phyloP scores from a whole-genome alignment of 805 yeast species.

The Nakazawaea ernobii region DNA sequence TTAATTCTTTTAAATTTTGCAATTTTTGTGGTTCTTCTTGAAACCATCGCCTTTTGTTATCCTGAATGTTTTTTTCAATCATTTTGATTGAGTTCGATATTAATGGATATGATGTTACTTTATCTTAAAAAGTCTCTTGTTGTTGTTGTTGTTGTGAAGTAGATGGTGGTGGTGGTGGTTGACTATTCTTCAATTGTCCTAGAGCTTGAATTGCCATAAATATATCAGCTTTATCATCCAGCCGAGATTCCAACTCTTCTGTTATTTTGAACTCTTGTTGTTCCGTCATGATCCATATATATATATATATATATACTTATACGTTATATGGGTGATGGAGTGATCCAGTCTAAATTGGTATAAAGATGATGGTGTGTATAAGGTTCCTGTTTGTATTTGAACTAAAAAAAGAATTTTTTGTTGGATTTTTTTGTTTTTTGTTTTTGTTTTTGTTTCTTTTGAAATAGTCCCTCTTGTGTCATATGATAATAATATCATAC shows the following conservation, averaged over 20 bases:
- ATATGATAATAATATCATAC: background rate
- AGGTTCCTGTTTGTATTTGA: too few relatives aligned
- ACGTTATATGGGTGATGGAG: background rate
- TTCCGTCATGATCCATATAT: background rate
- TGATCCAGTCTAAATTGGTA: background rate
- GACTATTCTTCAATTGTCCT: slow-evolving; percentile 19
- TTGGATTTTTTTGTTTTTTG: slow-evolving; percentile 1
- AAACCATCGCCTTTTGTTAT: slow-evolving; percentile 16
- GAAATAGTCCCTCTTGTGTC: background rate
- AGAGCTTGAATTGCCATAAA: slow-evolving; percentile 26
- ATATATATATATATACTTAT: too few relatives aligned
- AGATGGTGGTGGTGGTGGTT: background rate
- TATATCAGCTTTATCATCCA: slow-evolving; percentile 10
- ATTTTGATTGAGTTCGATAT: slow-evolving; percentile 30
- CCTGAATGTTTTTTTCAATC: slow-evolving; percentile 27
- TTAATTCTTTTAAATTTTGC: slow-evolving; percentile 28
- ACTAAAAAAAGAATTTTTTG: background rate
- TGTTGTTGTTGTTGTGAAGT: slow-evolving; percentile 2
- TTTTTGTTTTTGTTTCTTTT: background rate
- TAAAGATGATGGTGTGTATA: too few relatives aligned
- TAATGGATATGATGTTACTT: slow-evolving; percentile 30
- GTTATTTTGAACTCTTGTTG: background rate
- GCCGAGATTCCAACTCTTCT: background rate
- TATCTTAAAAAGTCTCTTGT: slow-evolving; percentile 24
- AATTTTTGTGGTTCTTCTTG: slow-evolving; percentile 13